Conservation (phyloP, 768 basidiomycete genomes). For the Psilocybe subaeruginosa region DNA sequence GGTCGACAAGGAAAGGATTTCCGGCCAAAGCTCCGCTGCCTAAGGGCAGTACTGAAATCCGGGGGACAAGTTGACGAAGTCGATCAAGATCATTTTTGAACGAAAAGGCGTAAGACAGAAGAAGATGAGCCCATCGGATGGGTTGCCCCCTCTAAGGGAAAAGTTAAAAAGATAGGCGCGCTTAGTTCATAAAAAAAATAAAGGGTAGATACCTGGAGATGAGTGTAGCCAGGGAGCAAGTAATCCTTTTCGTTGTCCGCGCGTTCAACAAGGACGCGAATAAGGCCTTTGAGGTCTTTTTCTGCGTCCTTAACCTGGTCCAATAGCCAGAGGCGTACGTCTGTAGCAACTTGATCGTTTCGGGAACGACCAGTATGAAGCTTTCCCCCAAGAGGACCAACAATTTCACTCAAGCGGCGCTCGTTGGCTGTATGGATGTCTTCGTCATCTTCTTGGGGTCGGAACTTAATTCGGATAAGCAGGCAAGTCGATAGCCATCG, state of each 20-base stretch:
- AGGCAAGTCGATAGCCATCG: neutral
- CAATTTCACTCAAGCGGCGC: conserved; percentile 88
- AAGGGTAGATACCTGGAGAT: conserved; percentile 76
- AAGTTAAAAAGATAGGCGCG: neutral
- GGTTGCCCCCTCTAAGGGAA: conserved; percentile 88
- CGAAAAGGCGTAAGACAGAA: conserved; percentile 93
- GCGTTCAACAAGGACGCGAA: conserved; percentile 88
- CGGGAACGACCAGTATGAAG: conserved; percentile 96
- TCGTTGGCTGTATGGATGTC: conserved; percentile 99
- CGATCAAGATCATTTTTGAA: conserved; percentile 90
- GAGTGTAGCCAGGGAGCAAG: conserved; percentile 95
- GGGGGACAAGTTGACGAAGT: conserved; percentile 80
- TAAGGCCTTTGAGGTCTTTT: conserved; percentile 69
- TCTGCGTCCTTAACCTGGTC: conserved; percentile 74
- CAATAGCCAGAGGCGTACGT: conserved; percentile 96
- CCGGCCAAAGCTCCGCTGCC: conserved; percentile 96
- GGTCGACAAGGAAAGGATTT: conserved; percentile 93
- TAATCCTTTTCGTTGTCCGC: conserved; percentile 93
- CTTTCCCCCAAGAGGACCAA: conserved; percentile 92
- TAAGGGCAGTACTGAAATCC: conserved; percentile 91
- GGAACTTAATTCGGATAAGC: conserved; percentile 55
- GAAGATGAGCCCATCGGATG: conserved; percentile 97
- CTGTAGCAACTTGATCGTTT: conserved; percentile 98
- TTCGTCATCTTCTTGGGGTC: conserved; percentile 84
- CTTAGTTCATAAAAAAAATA: neutral